Conservation (phyloP, 345 rosid species). For the Salix udensis region DNA sequence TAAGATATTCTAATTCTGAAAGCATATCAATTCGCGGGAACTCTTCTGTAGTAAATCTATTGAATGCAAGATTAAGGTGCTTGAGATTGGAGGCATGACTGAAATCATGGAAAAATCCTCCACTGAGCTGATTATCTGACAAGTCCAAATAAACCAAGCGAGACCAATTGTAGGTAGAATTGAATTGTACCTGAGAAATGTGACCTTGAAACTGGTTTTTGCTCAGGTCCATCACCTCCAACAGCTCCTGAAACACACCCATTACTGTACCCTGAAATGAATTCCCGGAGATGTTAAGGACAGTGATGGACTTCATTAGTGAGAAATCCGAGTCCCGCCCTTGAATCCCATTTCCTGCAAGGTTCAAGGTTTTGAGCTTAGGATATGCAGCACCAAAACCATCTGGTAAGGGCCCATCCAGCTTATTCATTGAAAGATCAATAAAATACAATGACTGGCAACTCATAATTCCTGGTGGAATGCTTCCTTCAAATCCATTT, state of each 20-base stretch:
- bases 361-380: conserved; percentile 56
- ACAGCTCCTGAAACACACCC: conserved; percentile 41
- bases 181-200: conserved; percentile 75
- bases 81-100: conserved; percentile 53
- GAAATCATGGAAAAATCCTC: conserved; percentile 53
- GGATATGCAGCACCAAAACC: conserved; percentile 76
- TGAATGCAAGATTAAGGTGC: conserved; percentile 73
- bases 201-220: conserved; percentile 77
- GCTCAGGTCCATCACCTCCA: conserved; percentile 68
- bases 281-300: conserved; percentile 68
- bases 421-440: conserved; percentile 71
- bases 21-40: conserved; percentile 53
- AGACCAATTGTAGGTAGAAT: conserved; percentile 53
- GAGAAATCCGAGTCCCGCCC: conserved; percentile 54
- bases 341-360: conserved; percentile 58
- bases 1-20: conserved; percentile 58
- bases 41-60: conserved; percentile 55
- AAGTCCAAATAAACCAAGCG: conserved; percentile 66
- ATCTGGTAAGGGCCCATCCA: conserved; percentile 66
- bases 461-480: conserved; percentile 52
- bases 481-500: conserved; percentile 54
- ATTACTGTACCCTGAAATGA: conserved; percentile 59
- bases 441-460: conserved; percentile 52
- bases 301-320: conserved; percentile 48
- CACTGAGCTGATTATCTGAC: conserved; percentile 81